Evolutionary conservation across 305 asterid species (phyloP).

Genomic region (Solanum chacoense): DNA sequence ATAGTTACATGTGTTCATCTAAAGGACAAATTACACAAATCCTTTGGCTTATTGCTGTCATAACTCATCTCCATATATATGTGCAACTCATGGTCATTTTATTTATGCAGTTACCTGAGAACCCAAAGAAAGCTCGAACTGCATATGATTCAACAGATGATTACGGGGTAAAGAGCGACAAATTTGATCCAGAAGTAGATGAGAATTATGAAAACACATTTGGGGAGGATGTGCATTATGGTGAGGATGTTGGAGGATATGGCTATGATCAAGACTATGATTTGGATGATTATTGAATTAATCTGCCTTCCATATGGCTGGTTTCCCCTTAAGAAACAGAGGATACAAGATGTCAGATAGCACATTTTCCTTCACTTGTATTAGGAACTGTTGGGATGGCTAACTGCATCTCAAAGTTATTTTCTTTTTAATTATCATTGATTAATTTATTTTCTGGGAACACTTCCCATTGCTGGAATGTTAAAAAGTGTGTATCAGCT

Average conservation of each 20-base stretch:
- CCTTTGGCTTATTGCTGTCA: neutral
- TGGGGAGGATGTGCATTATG: constrained; percentile 8
- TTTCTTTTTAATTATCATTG: neutral
- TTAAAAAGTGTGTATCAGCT: neutral
- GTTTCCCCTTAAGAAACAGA: neutral
- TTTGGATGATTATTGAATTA: neutral
- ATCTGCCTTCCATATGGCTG: neutral
- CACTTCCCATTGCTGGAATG: neutral
- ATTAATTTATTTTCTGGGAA: neutral
- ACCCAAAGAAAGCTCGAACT: constrained; percentile 21
- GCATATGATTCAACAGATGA: neutral
- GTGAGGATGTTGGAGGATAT: constrained; percentile 19
- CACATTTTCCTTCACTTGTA: neutral
- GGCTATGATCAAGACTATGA: constrained; percentile 12
- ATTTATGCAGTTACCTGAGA: constrained; percentile 19
- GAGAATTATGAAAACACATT: neutral
- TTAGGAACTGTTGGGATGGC: neutral
- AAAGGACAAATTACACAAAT: neutral
- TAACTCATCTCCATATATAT: neutral
- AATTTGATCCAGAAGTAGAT: constrained; percentile 14
- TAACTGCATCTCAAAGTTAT: neutral
- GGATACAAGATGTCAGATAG: neutral
- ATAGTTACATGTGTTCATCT: neutral
- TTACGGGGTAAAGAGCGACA: neutral
- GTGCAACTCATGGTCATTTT: neutral